Percentiles rank a stretch among this genome's conserved stretches.
phyloP scores from a whole-genome alignment of 2,329 filamentous ascomycete genomes.

The Triangularia verruculosa region DNA sequence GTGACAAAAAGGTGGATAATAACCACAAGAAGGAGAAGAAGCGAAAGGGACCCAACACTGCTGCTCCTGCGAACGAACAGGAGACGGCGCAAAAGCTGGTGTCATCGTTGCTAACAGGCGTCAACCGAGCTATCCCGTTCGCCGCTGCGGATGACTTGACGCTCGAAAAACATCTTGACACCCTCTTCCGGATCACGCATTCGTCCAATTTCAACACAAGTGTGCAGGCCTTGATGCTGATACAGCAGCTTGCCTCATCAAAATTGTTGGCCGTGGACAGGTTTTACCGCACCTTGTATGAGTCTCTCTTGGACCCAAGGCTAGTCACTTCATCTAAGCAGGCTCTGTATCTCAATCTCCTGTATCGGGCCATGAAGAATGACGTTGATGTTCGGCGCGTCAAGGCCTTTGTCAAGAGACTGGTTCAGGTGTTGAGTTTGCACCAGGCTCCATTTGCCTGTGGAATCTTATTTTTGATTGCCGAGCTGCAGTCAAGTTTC shows the following conservation, averaged over 20 bases:
- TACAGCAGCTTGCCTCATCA: conserved; percentile 82
- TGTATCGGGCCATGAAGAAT: conserved; percentile 83
- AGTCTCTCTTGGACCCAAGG: conserved; percentile 87
- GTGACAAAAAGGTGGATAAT: conserved; percentile 38
- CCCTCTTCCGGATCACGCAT: conserved; percentile 92
- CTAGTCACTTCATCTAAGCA: conserved; percentile 91
- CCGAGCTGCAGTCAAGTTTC: conserved; percentile 76
- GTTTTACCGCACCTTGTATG: conserved; percentile 94
- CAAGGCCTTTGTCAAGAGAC: conserved; percentile 91
- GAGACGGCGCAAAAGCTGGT: conserved; percentile 88
- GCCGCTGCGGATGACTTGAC: conserved; percentile 74
- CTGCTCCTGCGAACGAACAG: conserved; percentile 46
- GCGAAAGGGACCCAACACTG: conserved; percentile 32
- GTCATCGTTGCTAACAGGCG: conserved; percentile 85
- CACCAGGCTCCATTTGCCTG: conserved; percentile 93
- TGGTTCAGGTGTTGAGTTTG: conserved; percentile 81
- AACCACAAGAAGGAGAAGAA: conserved; percentile 31
- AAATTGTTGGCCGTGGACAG: conserved; percentile 82
- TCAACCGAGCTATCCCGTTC: conserved; percentile 95
- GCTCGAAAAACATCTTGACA: conserved; percentile 87
- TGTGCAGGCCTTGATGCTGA: conserved; percentile 89
- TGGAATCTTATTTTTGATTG: conserved; percentile 85
- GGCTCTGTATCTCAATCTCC: conserved; percentile 86
- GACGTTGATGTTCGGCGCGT: conserved; percentile 89
- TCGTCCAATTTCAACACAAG: conserved; percentile 99